Base-by-base conservation (phyloP, 768 basidiomycete genomes). In the Amanita rubescens region DNA sequence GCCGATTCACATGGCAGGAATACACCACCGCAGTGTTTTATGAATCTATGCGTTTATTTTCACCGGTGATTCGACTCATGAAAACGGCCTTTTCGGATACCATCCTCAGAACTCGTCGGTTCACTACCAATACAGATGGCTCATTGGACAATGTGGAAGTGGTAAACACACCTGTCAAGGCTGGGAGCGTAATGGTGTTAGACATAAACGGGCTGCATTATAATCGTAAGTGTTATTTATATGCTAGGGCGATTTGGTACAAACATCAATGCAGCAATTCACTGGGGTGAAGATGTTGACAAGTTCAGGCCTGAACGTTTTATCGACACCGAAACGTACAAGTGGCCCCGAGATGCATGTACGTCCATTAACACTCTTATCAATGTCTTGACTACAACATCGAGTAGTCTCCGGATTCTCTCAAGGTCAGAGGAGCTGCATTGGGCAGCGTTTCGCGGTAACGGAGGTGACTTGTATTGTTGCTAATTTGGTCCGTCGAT, bases 311-410 rank as follows among this genome's bases (percentile, higher is more conserved):
- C 77, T 0, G 74, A 75, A 41, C 71, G 75, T 0, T 80, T 79
- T 59, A 67, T 80, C 24, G 78, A 80, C 50, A 77, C 75, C 0
- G 69, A 69, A 3, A 63, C 68, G 1, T 79, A 79, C 51, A 67
- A 68, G 30, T 80, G 77, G 77, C 78, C 77, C 12, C 71, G 78
- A 19, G 69, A 78, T 53, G 77, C 75, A 12, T 78, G 76, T 75
- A 53, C 42, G 75, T 47, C n/a, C n/a, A n/a, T n/a, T 17, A 1
- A 1, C 10, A 25, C 4, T 37, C 25, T 14, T 10, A 8, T 30
- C 27, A 25, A 3, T 53, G 3, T 22, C 47, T 15, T 42, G 12
- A 17, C 33, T 12, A 17, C 37, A 39, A 39, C 47, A 38, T 27
- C 38, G 15, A 35, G 8, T 47, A 49, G 75, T 73, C 59, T 24